Percentiles rank a stretch among this genome's conserved stretches.
Evolutionary conservation across 305 asterid genomes (phyloP).

Genomic region (Andrographis paniculata): DNA sequence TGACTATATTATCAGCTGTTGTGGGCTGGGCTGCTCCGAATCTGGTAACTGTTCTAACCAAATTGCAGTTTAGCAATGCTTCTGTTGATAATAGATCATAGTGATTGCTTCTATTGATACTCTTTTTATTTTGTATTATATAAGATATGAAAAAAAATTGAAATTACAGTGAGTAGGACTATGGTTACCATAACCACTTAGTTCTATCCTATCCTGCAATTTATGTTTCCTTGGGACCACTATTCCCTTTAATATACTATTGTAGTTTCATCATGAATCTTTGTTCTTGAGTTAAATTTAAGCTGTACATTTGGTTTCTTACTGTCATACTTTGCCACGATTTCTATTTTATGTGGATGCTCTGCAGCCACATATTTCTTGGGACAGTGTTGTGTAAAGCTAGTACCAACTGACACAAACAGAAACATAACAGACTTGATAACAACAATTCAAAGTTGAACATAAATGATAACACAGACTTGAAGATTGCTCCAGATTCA

Average conservation of each 20-base stretch:
- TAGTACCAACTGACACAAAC: too few species aligned
- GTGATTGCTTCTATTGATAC: background rate
- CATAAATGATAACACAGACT: too few species aligned
- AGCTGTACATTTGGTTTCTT: slow-evolving; percentile 9
- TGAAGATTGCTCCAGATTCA: too few species aligned
- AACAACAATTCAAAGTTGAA: too few species aligned
- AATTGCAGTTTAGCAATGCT: slow-evolving; percentile 10
- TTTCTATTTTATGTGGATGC: background rate
- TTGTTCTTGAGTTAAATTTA: slow-evolving; percentile 4
- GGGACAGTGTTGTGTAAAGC: too few species aligned
- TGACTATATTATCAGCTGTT: slow-evolving; percentile 84
- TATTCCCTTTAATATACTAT: slow-evolving; percentile 1
- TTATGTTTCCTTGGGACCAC: background rate
- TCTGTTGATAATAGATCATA: slow-evolving; percentile 1
- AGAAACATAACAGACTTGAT: too few species aligned
- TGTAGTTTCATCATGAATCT: slow-evolving; percentile 1
- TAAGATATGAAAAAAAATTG: background rate
- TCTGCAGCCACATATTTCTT: too few species aligned
- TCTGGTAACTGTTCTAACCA: slow-evolving; percentile 35
- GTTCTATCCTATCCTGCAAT: background rate
- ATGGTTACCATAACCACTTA: background rate
- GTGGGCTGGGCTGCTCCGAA: slow-evolving; percentile 99
- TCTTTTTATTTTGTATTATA: background rate
- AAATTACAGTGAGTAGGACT: background rate
- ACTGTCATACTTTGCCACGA: background rate